Percentiles rank a stretch among this genome's conserved stretches.
These are phyloP conservation scores for Penicillium subrubescens DNA, from an alignment of 495 filamentous ascomycete genomes.

Conservation along the genomic window DNA sequence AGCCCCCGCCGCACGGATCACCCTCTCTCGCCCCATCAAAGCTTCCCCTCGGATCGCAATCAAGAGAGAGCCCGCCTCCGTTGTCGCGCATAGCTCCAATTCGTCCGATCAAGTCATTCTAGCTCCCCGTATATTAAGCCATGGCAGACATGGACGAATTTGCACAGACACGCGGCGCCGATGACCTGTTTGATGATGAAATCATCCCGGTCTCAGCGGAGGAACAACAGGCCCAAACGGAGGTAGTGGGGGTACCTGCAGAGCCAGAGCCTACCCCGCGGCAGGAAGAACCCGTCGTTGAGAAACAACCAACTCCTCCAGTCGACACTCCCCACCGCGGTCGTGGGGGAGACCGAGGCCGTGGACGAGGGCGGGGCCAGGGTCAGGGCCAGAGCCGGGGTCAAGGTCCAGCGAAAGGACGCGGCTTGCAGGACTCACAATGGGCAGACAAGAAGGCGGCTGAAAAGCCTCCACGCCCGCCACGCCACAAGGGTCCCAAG, in stretches of 20 bases:
- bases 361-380: conserved; percentile 39
- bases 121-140: neutral
- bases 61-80: neutral
- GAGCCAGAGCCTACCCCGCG: conserved; percentile 12
- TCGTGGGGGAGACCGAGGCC: conserved; percentile 40
- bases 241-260: conserved; percentile 20
- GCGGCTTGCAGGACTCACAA: conserved; percentile 34
- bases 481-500: conserved; percentile 20
- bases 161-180: conserved; percentile 65
- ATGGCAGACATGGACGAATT: conserved; percentile 53
- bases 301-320: conserved; percentile 21
- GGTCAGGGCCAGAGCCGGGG: conserved; percentile 26
- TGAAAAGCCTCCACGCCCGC: conserved; percentile 19
- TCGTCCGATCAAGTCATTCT: neutral
- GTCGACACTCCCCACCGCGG: conserved; percentile 34
- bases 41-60: conserved; percentile 28
- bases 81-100: neutral
- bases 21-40: conserved; percentile 20
- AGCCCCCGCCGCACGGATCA: conserved; percentile 28
- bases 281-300: conserved; percentile 15
- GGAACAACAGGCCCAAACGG: conserved; percentile 33
- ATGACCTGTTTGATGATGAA: conserved; percentile 74
- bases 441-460: conserved; percentile 33
- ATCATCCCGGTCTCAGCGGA: conserved; percentile 60
- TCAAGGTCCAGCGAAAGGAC: conserved; percentile 13